Evolutionary conservation across 345 rosid species (phyloP).

Genomic region (Populus davidiana): DNA sequence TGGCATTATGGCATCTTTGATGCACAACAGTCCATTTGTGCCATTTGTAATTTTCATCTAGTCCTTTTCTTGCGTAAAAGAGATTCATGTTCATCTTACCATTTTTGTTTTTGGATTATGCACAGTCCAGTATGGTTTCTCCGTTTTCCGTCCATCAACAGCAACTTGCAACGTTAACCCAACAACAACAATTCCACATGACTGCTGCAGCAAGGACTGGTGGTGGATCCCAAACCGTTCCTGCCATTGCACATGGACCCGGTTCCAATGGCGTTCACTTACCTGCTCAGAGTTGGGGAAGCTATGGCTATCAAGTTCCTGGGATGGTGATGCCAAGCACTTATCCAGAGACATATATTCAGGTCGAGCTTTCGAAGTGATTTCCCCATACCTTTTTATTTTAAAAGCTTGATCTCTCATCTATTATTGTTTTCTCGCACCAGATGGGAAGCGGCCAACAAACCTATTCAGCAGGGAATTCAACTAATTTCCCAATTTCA

Average conservation of each 20-base stretch:
- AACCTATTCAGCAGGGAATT: conserved; percentile 26
- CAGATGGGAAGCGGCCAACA: conserved; percentile 43
- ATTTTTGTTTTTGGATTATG: conserved; percentile 16
- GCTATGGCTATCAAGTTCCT: conserved; percentile 37
- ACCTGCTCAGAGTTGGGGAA: conserved; percentile 24
- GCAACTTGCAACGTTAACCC: conserved; percentile 42
- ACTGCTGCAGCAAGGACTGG: background rate
- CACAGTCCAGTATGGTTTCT: conserved; percentile 73
- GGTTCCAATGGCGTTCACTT: conserved; percentile 19
- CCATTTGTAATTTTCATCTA: too few species aligned
- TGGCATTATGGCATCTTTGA: too few species aligned
- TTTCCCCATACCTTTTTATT: background rate
- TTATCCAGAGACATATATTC: conserved; percentile 28
- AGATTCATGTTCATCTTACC: too few species aligned
- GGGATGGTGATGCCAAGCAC: conserved; percentile 24
- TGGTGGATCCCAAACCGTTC: conserved; percentile 18
- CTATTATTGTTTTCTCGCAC: conserved; percentile 7
- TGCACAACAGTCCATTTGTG: background rate
- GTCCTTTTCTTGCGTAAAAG: too few species aligned
- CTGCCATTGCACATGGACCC: conserved; percentile 16
- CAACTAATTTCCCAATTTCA: conserved; percentile 30
- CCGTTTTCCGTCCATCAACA: conserved; percentile 88
- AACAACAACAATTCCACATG: conserved; percentile 6
- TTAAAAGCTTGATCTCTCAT: conserved; percentile 14
- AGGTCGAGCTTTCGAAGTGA: conserved; percentile 30